These are phyloP conservation scores for Malus hybrid DNA, from an alignment of 331 rosid species.

Conservation along the genomic window DNA sequence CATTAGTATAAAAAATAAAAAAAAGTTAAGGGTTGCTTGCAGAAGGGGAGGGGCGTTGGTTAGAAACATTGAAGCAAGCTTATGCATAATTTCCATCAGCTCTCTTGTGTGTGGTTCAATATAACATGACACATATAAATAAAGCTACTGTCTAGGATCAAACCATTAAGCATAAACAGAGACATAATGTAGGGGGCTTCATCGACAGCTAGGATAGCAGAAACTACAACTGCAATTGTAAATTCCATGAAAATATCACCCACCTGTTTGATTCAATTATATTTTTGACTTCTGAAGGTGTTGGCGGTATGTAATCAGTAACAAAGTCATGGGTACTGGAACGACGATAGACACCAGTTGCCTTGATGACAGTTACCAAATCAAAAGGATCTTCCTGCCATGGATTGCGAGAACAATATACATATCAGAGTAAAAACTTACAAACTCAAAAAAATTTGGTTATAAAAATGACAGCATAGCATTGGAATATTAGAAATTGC, in stretches of 20 bases:
- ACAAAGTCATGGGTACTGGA: slow-evolving; percentile 49
- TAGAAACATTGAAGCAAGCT: background rate
- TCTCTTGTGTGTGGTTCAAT: background rate
- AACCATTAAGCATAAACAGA: too few species aligned
- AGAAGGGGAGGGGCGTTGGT: too few species aligned
- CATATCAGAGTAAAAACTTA: background rate
- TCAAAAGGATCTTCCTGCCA: slow-evolving; percentile 68
- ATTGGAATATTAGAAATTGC: background rate
- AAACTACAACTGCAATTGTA: background rate
- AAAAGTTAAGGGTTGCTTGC: too few species aligned
- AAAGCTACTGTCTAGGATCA: background rate
- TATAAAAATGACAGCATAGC: background rate
- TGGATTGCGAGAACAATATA: slow-evolving; percentile 4
- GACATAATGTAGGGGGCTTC: slow-evolving; percentile 13
- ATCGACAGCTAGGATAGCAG: slow-evolving; percentile 20
- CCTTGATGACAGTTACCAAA: slow-evolving; percentile 55
- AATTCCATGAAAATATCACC: background rate
- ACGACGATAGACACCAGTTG: slow-evolving; percentile 65
- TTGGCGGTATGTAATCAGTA: slow-evolving; percentile 65
- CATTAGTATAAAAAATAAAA: slow-evolving; percentile 16
- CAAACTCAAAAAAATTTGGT: background rate
- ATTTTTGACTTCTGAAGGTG: slow-evolving; percentile 39
- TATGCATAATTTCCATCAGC: background rate
- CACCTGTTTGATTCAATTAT: slow-evolving; percentile 39
- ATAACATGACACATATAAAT: too few species aligned